Percentiles rank a stretch among this genome's conserved stretches.
Evolutionary conservation across 129 eudicot species (phyloP).

Genomic region (Flaveria brownii): DNA sequence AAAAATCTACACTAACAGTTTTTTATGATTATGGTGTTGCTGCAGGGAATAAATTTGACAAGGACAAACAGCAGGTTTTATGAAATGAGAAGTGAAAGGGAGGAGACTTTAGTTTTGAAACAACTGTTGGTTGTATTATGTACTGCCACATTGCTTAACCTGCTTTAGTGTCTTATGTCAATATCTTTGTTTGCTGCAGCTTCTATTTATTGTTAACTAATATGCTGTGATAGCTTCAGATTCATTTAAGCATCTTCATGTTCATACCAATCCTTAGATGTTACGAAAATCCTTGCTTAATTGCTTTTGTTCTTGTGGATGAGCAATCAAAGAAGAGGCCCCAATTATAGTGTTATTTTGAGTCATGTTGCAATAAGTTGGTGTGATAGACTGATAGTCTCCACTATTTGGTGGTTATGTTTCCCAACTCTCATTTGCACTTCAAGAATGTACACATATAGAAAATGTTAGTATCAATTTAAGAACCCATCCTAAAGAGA

Average conservation of each 20-base stretch:
- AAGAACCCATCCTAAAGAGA: no score
- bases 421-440: no score
- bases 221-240: not conserved
- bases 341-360: no score
- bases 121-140: conserved; percentile 6
- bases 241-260: not conserved
- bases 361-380: no score
- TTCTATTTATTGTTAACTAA: not conserved
- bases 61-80: not conserved
- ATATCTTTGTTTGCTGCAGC: not conserved
- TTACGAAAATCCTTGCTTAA: no score
- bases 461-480: no score
- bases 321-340: no score
- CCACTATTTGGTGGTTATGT: no score
- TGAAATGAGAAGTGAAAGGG: conserved; percentile 9
- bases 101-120: not conserved
- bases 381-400: no score
- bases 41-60: conserved; percentile 11
- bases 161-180: not conserved
- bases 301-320: no score
- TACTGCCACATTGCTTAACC: conserved; percentile 1
- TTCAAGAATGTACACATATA: no score
- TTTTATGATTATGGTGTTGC: not conserved
- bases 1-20: not conserved
- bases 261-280: not conserved